These are phyloP conservation scores for Aspergillus sp. DNA, from an alignment of 2,329 filamentous ascomycete genomes.

Conservation along the genomic window DNA sequence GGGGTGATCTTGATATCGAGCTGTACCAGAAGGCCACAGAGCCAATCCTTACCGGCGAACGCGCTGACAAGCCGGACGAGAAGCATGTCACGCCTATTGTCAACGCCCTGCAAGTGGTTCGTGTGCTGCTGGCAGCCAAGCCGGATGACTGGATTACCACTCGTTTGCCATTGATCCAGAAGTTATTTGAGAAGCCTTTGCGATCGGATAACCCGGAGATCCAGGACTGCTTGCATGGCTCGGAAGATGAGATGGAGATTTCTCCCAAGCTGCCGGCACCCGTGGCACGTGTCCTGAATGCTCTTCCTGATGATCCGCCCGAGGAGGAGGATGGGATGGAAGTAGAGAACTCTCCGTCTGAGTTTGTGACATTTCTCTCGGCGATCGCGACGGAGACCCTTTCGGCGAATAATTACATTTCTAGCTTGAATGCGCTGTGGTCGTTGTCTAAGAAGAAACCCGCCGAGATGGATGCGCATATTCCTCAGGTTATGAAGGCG, in stretches of 20 bases:
- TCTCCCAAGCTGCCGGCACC: slow-evolving; percentile 64
- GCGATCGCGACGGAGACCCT: slow-evolving; percentile 82
- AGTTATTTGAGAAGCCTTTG: slow-evolving; percentile 79
- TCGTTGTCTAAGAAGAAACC: slow-evolving; percentile 78
- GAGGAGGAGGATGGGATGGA: slow-evolving; percentile 81
- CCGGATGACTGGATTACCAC: slow-evolving; percentile 82
- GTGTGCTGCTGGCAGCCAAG: slow-evolving; percentile 81
- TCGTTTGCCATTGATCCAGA: slow-evolving; percentile 70
- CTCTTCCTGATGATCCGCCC: slow-evolving; percentile 70
- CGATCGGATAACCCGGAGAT: slow-evolving; percentile 85
- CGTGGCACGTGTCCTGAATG: slow-evolving; percentile 74
- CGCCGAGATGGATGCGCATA: slow-evolving; percentile 81
- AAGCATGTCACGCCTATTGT: slow-evolving; percentile 81
- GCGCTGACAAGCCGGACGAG: slow-evolving; percentile 71
- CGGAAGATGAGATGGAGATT: slow-evolving; percentile 62
- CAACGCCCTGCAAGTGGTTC: slow-evolving; percentile 86
- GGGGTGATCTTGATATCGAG: slow-evolving; percentile 87
- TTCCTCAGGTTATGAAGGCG: slow-evolving; percentile 81
- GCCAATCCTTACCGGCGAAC: slow-evolving; percentile 73
- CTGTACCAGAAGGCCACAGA: slow-evolving; percentile 86
- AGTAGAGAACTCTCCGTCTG: slow-evolving; percentile 65
- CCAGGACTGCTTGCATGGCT: slow-evolving; percentile 79
- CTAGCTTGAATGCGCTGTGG: slow-evolving; percentile 89
- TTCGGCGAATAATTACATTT: slow-evolving; percentile 69
- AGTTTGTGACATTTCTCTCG: slow-evolving; percentile 78